Evolutionary conservation across 805 yeast species (phyloP), one percentile per base, ranked within the genome.

Genomic region (Hemisphaericaspora nanyangensis): DNA sequence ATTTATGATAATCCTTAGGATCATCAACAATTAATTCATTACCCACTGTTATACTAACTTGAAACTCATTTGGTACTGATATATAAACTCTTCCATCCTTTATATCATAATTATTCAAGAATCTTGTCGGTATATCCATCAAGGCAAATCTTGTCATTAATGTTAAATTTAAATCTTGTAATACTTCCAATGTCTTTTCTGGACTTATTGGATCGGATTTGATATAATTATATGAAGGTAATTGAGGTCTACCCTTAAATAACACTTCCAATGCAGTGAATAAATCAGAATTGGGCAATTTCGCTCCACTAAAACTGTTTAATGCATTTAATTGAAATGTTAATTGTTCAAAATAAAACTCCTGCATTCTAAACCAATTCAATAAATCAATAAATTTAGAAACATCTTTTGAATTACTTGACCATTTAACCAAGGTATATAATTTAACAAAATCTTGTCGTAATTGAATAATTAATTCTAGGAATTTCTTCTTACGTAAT

Each of bases 371-470:
- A 29, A 93, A 71, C 93, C 95, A 93, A 46, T 85, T 84, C 43
- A 95, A 77, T 16, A 91, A 70, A 63, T 93, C 98, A 40, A 93
- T 89, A 45, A 90, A 69, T 38, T 73, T 74, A 32, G 82, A 79
- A 43, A 91, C 80, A 37, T 83, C 86, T 34, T 77, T 72, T 4
- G 90, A 72, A 25, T 79, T 82, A 10, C 77, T 74, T 3, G 89
- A 77, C 99, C 99, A 93, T 61, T 91, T 90, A 37, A 84, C 77
- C 29, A 93, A 63, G 2, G 95, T 96, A 50, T 87, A 89, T 3
- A 90, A 58, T 57, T 91, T 80, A 43, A 90, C 77, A 54, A 83
- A 88, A 51, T 90, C 93, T 53, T 87, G 89, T 41, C 98, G 74
- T 22, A 90, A 63, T 26, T 71, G 68, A 2, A 91, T 83, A 17